A percentile compares a stretch with the other conserved stretches of the same genome.
Conservation (phyloP, 2,329 filamentous ascomycete genomes). For the Pochonia chlamydosporia region DNA sequence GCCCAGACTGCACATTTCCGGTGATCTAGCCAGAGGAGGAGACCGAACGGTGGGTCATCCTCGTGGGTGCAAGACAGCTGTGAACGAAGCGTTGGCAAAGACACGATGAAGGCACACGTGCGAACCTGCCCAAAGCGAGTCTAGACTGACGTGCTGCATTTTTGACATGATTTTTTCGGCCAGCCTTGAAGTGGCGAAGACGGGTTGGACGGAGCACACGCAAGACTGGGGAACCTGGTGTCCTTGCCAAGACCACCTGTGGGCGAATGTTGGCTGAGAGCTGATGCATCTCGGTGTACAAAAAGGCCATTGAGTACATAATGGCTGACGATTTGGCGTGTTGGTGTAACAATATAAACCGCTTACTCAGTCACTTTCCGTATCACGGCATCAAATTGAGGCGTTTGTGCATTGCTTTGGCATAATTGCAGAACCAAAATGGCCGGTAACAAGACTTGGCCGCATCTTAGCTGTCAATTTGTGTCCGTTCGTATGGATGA, state of each 20-base stretch:
- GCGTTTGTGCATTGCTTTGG: too few relatives aligned
- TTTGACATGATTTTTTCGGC: neutral
- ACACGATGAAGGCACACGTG: neutral
- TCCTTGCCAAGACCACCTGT: neutral
- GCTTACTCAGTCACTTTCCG: too few relatives aligned
- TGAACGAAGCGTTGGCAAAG: neutral
- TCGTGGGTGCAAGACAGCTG: neutral
- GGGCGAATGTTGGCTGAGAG: neutral
- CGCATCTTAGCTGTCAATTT: too few relatives aligned
- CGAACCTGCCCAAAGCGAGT: slow-evolving; percentile 1
- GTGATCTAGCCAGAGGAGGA: slow-evolving; percentile 1
- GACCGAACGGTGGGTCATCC: slow-evolving; percentile 3
- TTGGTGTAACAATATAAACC: neutral
- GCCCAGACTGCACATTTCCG: neutral
- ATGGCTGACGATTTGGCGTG: neutral
- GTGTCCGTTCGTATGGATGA: neutral
- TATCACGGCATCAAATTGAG: too few relatives aligned
- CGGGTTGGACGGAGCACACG: neutral
- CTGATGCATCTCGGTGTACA: neutral
- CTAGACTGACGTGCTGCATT: neutral
- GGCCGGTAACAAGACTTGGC: too few relatives aligned
- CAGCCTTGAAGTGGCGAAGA: neutral
- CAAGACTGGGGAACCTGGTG: neutral
- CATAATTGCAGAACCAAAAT: too few relatives aligned
- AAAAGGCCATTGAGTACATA: neutral